Base-by-base conservation (phyloP, 73 alveolate species). In the Halteria grandinella region DNA sequence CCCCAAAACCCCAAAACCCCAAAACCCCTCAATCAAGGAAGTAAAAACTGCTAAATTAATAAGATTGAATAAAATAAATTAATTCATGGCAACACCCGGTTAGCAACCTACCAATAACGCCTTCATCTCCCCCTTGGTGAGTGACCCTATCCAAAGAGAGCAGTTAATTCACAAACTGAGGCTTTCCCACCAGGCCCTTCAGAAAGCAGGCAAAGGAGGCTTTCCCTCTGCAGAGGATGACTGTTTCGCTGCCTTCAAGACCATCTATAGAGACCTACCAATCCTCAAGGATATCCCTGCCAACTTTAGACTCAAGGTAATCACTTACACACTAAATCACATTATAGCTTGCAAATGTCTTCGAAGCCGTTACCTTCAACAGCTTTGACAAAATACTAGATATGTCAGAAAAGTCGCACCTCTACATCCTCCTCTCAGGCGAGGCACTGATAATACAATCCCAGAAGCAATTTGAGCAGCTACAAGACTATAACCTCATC, bases 291-390 rank as follows among this genome's bases (percentile, higher is more conserved):
- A 66, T 28, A 66, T 66, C 8, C 80, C 80, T 3, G 45, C 43
- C 32, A 20, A 66, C 10, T 66, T 66, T 25, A 66, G 45, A 45
- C 55, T 66, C 28, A 66, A 66, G 32, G 80, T 66, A 66, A 66
- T 10, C 3, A 17, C 20, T n/a, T 66, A 21, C 18, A 17, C 3
- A 12, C 18, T 62, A 32, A 20, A 62, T 62, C 25, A 45, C 4
- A 45, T 36, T 8, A 8, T 66, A 66, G 80, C n/a, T 66, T 1
- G 66, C 66, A 4, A 66, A 66, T 47, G 5, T 57, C 1, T 47
- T 66, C 4, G 66, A 66, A 28, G 63, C 69, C 2, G 1, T 44
- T 21, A 45, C 6, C 25, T 66, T 24, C 36, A 66, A 66, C 2
- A 44, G 69, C 11, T 33, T 45, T 66, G 80, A 66, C 28, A 47